Percentiles rank a stretch among this genome's conserved stretches.
These are phyloP conservation scores for Bjerkandera adusta DNA, from an alignment of 1,284 basidiomycete genomes.

Conservation along the genomic window DNA sequence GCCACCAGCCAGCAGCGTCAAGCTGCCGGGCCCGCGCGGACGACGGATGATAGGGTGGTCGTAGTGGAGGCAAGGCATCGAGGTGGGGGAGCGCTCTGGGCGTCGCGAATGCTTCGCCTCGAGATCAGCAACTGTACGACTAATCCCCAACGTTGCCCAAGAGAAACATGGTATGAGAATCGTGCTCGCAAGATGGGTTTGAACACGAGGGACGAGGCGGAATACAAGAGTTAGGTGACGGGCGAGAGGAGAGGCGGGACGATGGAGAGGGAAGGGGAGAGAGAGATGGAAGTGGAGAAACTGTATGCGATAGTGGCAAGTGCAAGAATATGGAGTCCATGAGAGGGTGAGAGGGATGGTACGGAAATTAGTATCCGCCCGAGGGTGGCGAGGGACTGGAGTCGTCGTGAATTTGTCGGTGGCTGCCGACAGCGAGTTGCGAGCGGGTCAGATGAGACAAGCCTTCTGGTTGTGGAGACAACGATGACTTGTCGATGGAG, in stretches of 20 bases:
- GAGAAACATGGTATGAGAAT: not conserved
- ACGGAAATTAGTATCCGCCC: conserved; percentile 46
- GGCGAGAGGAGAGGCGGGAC: conserved; percentile 1
- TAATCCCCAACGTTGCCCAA: not conserved
- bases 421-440: conserved; percentile 49
- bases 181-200: too few species aligned
- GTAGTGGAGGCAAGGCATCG: conserved; percentile 4
- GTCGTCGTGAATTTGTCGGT: conserved; percentile 56
- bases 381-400: conserved; percentile 66
- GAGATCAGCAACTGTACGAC: conserved; percentile 12
- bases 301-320: conserved; percentile 5
- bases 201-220: conserved; percentile 3
- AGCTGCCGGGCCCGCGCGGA: conserved; percentile 40
- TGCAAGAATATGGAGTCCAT: conserved; percentile 19
- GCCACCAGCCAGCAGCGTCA: conserved; percentile 42
- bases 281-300: conserved; percentile 8
- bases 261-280: conserved; percentile 3
- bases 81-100: conserved; percentile 24
- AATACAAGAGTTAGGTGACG: conserved; percentile 3
- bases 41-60: conserved; percentile 13
- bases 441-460: too few species aligned
- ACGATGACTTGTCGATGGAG: conserved; percentile 47
- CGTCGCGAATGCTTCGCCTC: conserved; percentile 18
- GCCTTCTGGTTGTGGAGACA: conserved; percentile 63
- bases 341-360: conserved; percentile 18